Evolutionary conservation across 2,329 filamentous ascomycete genomes (phyloP).

Genomic region (Phialocephala sp.): DNA sequence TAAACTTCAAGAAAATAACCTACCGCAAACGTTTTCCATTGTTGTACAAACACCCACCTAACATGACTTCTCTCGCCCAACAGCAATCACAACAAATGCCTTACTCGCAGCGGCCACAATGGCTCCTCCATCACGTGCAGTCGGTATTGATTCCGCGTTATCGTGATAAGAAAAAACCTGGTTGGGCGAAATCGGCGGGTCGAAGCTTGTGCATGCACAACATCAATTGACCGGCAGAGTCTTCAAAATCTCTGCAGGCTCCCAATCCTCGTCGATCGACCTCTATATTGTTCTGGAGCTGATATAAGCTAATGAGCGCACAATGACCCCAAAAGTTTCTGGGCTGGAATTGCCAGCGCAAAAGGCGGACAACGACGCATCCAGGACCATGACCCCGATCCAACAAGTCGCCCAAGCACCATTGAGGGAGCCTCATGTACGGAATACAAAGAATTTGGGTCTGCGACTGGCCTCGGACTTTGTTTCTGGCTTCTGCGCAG

Average conservation of each 20-base stretch:
- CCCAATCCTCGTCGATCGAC: neutral
- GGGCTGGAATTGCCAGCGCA: conserved; percentile 28
- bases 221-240: conserved; percentile 24
- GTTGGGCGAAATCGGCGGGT: conserved; percentile 27
- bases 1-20: neutral
- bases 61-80: neutral
- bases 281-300: neutral
- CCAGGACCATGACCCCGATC: conserved; percentile 23
- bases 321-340: conserved; percentile 29
- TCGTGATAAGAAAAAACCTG: conserved; percentile 4
- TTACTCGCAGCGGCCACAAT: neutral
- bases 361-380: conserved; percentile 19
- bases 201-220: conserved; percentile 14
- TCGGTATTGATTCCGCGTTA: neutral
- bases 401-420: conserved; percentile 27
- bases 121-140: conserved; percentile 6
- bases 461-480: conserved; percentile 71
- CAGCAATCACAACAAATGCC: neutral
- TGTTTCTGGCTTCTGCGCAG: conserved; percentile 72
- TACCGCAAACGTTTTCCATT: conserved; percentile 3
- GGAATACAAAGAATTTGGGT: conserved; percentile 79
- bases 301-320: conserved; percentile 25
- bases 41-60: neutral
- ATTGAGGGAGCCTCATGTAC: conserved; percentile 46
- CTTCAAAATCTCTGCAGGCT: conserved; percentile 18